Evolutionary conservation across 768 basidiomycete species (phyloP).

Genomic region (Amyloporia xantha): DNA sequence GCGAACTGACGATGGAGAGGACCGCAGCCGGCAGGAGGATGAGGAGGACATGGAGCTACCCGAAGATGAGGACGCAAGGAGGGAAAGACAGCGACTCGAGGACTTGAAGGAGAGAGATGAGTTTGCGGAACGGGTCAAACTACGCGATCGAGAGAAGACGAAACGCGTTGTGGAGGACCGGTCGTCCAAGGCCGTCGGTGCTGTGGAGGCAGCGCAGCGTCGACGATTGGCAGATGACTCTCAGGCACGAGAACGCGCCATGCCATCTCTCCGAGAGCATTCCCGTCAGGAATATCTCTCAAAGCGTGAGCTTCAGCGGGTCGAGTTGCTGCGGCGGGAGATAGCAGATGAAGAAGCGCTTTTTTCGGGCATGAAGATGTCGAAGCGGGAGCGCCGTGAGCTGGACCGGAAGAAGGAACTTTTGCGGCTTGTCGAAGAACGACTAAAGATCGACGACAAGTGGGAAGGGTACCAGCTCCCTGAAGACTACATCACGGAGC

Average conservation of each 20-base stretch:
- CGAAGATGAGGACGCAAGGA: conserved; percentile 69
- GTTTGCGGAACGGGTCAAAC: conserved; percentile 82
- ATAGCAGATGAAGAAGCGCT: conserved; percentile 92
- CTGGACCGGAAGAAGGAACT: conserved; percentile 90
- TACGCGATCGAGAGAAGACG: conserved; percentile 76
- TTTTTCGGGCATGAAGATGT: conserved; percentile 86
- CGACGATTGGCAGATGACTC: conserved; percentile 67
- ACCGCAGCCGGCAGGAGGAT: conserved; percentile 28
- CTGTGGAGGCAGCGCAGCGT: conserved; percentile 77
- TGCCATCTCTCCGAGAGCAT: conserved; percentile 75
- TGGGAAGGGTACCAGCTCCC: conserved; percentile 95
- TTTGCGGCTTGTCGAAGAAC: conserved; percentile 85
- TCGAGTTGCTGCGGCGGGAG: conserved; percentile 87
- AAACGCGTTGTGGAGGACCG: conserved; percentile 92
- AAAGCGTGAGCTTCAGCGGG: conserved; percentile 93
- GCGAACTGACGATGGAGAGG: conserved; percentile 40
- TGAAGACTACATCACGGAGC: conserved; percentile 97
- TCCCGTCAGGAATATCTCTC: conserved; percentile 95
- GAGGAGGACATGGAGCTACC: conserved; percentile 34
- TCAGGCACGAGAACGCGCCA: conserved; percentile 39
- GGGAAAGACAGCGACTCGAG: conserved; percentile 66
- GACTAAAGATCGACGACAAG: conserved; percentile 90
- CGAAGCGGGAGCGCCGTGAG: conserved; percentile 75
- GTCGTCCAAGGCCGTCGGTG: conserved; percentile 68
- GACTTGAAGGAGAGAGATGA: conserved; percentile 88